Evolutionary conservation across 176 grass and related monocot species (phyloP).

Genomic region (Zoysia japonica): DNA sequence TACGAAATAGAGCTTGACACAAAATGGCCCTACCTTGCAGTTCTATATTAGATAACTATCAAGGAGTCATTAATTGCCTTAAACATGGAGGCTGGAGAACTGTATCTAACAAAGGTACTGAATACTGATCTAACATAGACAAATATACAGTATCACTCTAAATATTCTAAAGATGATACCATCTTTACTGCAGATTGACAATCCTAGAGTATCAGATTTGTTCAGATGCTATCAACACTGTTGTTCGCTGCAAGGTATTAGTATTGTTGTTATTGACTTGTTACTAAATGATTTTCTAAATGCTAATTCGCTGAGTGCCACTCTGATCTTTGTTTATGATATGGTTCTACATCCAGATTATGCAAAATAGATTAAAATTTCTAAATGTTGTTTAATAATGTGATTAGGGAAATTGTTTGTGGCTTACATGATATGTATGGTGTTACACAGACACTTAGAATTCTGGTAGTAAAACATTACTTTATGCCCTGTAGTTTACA

Average conservation of each 20-base stretch:
- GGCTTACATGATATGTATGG: too few species aligned
- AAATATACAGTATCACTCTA: background rate
- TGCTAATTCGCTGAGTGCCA: background rate
- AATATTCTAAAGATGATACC: conserved; percentile 34
- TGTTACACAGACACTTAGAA: too few species aligned
- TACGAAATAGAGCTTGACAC: conserved; percentile 6
- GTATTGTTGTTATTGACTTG: background rate
- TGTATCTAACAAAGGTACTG: conserved; percentile 75
- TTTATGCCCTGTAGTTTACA: too few species aligned
- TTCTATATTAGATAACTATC: conserved; percentile 45
- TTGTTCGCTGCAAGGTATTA: conserved; percentile 92
- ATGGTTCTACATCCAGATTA: background rate
- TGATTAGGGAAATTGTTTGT: too few species aligned
- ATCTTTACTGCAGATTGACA: conserved; percentile 51
- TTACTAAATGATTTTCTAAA: conserved; percentile 2
- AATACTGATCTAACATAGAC: background rate
- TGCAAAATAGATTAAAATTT: background rate
- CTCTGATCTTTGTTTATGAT: background rate
- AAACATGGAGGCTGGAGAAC: conserved; percentile 41
- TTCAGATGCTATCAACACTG: conserved; percentile 94
- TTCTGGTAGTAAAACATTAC: too few species aligned
- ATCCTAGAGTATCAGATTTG: conserved; percentile 70
- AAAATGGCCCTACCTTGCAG: conserved; percentile 27
- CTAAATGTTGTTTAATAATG: background rate
- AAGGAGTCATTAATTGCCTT: too few species aligned